A percentile compares a stretch with the other conserved stretches of the same genome.
Evolutionary conservation across 1,284 basidiomycete species (phyloP).

Genomic region (Rhodotorula sp.): DNA sequence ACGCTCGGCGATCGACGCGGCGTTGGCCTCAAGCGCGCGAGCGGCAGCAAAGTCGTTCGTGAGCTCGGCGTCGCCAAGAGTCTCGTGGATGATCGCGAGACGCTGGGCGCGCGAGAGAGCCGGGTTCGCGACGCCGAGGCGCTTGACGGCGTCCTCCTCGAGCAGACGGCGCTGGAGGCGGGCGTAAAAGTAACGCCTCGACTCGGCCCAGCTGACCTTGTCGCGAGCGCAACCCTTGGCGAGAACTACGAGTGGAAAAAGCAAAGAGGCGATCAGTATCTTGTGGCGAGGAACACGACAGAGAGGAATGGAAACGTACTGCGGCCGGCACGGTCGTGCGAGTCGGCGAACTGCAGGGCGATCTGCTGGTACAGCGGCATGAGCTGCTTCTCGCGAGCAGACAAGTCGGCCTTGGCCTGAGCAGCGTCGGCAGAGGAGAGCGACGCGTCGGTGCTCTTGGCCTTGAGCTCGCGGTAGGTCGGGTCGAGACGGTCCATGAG

Average conservation of each 20-base stretch:
- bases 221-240: constrained; percentile 85
- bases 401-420: constrained; percentile 65
- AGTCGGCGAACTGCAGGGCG: constrained; percentile 90
- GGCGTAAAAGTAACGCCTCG: constrained; percentile 95
- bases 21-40: constrained; percentile 45
- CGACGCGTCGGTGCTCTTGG: constrained; percentile 68
- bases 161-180: constrained; percentile 65
- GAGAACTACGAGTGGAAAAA: constrained; percentile 46
- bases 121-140: constrained; percentile 46
- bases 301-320: constrained; percentile 55
- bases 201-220: constrained; percentile 78
- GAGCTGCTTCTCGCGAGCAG: constrained; percentile 75
- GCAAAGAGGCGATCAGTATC: constrained; percentile 12
- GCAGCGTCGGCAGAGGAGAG: constrained; percentile 72
- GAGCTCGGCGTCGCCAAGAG: constrained; percentile 34
- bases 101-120: constrained; percentile 44
- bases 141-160: constrained; percentile 48
- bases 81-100: constrained; percentile 41
- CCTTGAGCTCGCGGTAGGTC: constrained; percentile 77
- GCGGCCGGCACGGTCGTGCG: constrained; percentile 62
- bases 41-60: constrained; percentile 44
- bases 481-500: constrained; percentile 93
- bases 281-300: not conserved
- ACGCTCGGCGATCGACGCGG: constrained; percentile 37
- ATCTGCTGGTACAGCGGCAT: constrained; percentile 90